These are phyloP conservation scores for Penicillium bovifimosum DNA, from an alignment of 495 filamentous ascomycete species.

Conservation along the genomic window DNA sequence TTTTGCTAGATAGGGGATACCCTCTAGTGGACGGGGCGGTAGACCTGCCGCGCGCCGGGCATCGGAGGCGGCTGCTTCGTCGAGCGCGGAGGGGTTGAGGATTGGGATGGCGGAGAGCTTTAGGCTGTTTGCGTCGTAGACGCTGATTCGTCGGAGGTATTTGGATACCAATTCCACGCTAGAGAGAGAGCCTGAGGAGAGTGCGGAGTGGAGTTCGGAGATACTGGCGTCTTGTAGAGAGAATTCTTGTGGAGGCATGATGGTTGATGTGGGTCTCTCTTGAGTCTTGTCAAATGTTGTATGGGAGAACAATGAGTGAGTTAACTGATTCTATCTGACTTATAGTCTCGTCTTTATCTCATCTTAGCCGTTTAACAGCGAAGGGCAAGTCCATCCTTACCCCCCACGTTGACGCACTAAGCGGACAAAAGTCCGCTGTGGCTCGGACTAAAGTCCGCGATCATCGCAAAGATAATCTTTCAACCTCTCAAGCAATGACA, in stretches of 20 bases:
- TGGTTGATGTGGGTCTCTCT: too few species aligned
- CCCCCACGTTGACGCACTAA: too few species aligned
- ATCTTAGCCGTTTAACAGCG: too few species aligned
- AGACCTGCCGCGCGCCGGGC: slow-evolving; percentile 24
- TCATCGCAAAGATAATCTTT: slow-evolving; percentile 1
- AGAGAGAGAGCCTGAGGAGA: slow-evolving; percentile 37
- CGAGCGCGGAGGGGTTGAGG: slow-evolving; percentile 24
- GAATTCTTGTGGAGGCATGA: slow-evolving; percentile 29
- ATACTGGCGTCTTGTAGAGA: slow-evolving; percentile 56
- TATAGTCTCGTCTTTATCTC: too few species aligned
- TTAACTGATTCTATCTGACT: too few species aligned
- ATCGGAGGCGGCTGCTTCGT: slow-evolving; percentile 32
- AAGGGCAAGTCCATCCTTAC: too few species aligned
- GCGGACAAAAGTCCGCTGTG: slow-evolving; percentile 4
- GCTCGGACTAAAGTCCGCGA: slow-evolving; percentile 10
- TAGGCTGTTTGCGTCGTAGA: slow-evolving; percentile 28
- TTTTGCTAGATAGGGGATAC: slow-evolving; percentile 68
- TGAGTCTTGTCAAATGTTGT: too few species aligned
- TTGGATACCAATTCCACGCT: slow-evolving; percentile 43
- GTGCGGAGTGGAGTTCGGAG: slow-evolving; percentile 41
- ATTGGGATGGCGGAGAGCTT: slow-evolving; percentile 32
- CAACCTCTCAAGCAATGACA: too few species aligned
- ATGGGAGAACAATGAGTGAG: too few species aligned
- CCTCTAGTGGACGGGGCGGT: slow-evolving; percentile 51
- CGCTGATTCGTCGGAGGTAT: slow-evolving; percentile 44